phyloP scores from a whole-genome alignment of 495 filamentous ascomycete species.

The Xylaria sp. region DNA sequence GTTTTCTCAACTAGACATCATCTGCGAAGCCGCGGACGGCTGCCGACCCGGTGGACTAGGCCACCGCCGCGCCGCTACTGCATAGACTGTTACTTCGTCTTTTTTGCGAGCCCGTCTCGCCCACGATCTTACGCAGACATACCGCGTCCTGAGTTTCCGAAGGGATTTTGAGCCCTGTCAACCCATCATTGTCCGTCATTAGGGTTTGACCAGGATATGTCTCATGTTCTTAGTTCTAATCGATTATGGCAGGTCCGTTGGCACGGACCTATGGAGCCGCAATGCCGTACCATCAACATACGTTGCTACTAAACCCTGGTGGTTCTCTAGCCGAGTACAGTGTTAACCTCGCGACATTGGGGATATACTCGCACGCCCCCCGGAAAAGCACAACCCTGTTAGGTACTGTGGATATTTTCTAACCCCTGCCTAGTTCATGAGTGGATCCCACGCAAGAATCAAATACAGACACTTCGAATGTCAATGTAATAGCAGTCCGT shows the following conservation, averaged over 20 bases:
- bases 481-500: no score
- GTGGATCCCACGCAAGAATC: no score
- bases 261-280: slow-evolving; percentile 3
- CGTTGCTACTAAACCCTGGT: neutral
- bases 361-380: neutral
- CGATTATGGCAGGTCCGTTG: slow-evolving; percentile 20
- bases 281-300: slow-evolving; percentile 11
- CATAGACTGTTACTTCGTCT: neutral
- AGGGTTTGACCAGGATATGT: slow-evolving; percentile 14
- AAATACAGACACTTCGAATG: no score
- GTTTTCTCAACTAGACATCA: neutral
- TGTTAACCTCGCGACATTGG: neutral
- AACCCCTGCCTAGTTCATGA: no score
- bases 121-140: neutral
- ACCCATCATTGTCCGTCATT: neutral
- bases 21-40: neutral
- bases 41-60: slow-evolving; percentile 15
- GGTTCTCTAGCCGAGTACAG: slow-evolving; percentile 16
- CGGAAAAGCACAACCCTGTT: no score
- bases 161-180: slow-evolving; percentile 2
- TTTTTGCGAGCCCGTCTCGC: neutral
- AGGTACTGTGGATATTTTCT: no score
- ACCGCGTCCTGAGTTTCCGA: slow-evolving; percentile 2
- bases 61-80: neutral
- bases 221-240: slow-evolving; percentile 15